These are phyloP conservation scores for Daedaleopsis sinensis DNA, from an alignment of 768 basidiomycete genomes.

Conservation along the genomic window DNA sequence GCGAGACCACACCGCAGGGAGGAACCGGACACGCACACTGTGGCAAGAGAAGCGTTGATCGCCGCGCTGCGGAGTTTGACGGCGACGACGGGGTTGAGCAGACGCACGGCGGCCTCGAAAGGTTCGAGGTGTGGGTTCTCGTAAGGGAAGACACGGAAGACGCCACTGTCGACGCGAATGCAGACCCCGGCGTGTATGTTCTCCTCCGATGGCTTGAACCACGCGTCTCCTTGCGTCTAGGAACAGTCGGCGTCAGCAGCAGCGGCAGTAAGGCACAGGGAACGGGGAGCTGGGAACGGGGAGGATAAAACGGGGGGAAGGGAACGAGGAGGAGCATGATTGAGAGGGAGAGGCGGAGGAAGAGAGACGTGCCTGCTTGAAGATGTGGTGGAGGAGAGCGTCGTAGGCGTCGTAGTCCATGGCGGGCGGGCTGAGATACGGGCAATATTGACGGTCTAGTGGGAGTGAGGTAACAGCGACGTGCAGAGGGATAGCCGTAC, in stretches of 20 bases:
- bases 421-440: background rate
- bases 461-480: no score
- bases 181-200: conserved; percentile 82
- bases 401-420: conserved; percentile 80
- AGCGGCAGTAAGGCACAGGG: background rate
- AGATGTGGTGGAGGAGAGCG: conserved; percentile 79
- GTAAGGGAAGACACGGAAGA: conserved; percentile 84
- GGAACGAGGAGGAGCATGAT: no score
- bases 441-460: no score
- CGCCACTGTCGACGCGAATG: conserved; percentile 66
- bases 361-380: conserved; percentile 56
- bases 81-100: conserved; percentile 83
- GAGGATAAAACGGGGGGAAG: no score
- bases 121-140: conserved; percentile 80
- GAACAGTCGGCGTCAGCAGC: background rate
- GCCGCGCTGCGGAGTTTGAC: conserved; percentile 82
- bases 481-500: no score
- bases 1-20: background rate
- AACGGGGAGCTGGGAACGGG: background rate
- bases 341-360: background rate
- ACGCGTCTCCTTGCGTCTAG: conserved; percentile 80
- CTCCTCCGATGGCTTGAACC: conserved; percentile 87
- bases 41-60: conserved; percentile 77
- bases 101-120: conserved; percentile 78
- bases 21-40: conserved; percentile 49